Conservation (phyloP, 2,329 filamentous ascomycete species). For the Nemania bipapillata region DNA sequence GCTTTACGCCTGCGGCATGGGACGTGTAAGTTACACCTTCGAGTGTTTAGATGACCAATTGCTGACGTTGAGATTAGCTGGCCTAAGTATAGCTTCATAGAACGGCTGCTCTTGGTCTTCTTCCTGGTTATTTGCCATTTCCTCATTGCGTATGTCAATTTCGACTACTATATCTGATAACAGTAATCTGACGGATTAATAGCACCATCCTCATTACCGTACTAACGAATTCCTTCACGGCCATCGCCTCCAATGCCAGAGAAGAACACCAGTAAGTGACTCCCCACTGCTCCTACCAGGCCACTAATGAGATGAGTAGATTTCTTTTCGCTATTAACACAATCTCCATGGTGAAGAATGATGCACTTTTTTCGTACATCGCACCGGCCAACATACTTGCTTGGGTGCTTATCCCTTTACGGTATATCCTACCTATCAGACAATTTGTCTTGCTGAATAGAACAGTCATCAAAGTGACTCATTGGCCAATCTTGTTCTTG, state of each 20-base stretch:
- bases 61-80: conserved; percentile 60
- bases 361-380: conserved; percentile 92
- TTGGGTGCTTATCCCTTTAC: conserved; percentile 85
- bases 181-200: conserved; percentile 37
- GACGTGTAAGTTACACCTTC: conserved; percentile 69
- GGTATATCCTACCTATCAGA: conserved; percentile 81
- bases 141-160: conserved; percentile 72
- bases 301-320: conserved; percentile 49
- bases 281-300: background rate
- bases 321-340: conserved; percentile 97
- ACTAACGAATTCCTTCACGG: conserved; percentile 96
- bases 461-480: conserved; percentile 89
- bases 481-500: conserved; percentile 85
- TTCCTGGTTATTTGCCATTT: conserved; percentile 97
- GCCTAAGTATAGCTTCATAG: conserved; percentile 79
- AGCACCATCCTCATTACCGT: conserved; percentile 92
- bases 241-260: conserved; percentile 90
- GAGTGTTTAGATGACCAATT: background rate
- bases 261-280: conserved; percentile 79
- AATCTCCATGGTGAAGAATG: conserved; percentile 98
- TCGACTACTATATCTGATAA: background rate
- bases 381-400: conserved; percentile 91
- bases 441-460: conserved; percentile 87
- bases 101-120: conserved; percentile 77
- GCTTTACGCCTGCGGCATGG: conserved; percentile 95